Percentiles rank a stretch among this genome's conserved stretches.
phyloP scores from a whole-genome alignment of 225 moss, liverwort and hornwort genomes.

The Physcomitrium patens region DNA sequence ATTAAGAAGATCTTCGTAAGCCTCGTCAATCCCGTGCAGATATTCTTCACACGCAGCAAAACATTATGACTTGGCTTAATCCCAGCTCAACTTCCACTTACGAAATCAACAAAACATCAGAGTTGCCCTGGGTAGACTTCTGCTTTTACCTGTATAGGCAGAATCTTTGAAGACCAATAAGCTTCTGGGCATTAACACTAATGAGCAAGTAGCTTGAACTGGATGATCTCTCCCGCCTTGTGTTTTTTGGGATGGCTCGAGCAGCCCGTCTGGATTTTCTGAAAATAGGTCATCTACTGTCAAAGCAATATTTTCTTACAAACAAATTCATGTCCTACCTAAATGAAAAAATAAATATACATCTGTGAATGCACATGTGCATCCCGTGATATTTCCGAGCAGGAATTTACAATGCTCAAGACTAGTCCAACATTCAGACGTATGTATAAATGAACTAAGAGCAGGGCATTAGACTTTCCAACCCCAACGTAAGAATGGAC shows the following conservation, averaged over 20 bases:
- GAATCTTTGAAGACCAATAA: constrained; percentile 84
- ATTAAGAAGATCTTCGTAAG: constrained; percentile 67
- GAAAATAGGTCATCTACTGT: constrained; percentile 24
- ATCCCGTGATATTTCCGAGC: too few relatives aligned
- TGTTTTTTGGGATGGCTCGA: constrained; percentile 17
- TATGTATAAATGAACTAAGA: too few relatives aligned
- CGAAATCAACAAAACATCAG: not conserved
- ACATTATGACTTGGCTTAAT: constrained; percentile 14
- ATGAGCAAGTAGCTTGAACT: constrained; percentile 42
- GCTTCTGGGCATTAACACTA: constrained; percentile 82
- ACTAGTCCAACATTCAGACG: too few relatives aligned
- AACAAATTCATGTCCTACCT: too few relatives aligned
- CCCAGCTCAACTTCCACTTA: constrained; percentile 5
- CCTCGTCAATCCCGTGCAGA: constrained; percentile 87
- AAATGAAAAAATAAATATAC: too few relatives aligned
- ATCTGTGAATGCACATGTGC: too few relatives aligned
- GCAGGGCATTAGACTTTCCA: too few relatives aligned
- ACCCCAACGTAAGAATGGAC: too few relatives aligned
- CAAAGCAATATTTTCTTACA: constrained; percentile 1
- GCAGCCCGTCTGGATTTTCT: constrained; percentile 22
- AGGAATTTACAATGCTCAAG: too few relatives aligned
- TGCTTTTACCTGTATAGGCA: constrained; percentile 67
- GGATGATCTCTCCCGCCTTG: constrained; percentile 29
- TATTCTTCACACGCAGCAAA: constrained; percentile 58
- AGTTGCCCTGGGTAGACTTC: not conserved